phyloP scores from a whole-genome alignment of 2,329 filamentous ascomycete species.

The Podosphaera xanthii region DNA sequence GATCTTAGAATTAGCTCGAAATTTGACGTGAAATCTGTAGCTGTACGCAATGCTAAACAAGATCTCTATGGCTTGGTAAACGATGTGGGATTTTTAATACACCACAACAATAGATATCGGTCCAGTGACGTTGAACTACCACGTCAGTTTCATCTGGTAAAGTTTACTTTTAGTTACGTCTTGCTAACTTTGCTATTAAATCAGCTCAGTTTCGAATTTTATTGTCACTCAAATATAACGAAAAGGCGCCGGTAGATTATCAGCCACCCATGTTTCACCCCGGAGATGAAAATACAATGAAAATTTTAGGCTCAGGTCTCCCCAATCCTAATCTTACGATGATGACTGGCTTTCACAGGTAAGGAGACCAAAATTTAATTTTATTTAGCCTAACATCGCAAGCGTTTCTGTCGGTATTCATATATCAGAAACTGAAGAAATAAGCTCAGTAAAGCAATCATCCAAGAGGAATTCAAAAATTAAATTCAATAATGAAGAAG shows the following conservation, averaged over 20 bases:
- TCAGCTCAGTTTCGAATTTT: conserved; percentile 2
- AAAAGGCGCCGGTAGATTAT: conserved; percentile 5
- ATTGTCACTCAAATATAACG: conserved; percentile 8
- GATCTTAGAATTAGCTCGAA: conserved; percentile 1
- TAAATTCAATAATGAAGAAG: neutral
- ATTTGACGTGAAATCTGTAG: neutral
- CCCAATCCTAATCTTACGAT: conserved; percentile 1
- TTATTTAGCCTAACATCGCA: neutral
- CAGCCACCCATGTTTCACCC: conserved; percentile 7
- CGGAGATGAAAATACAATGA: conserved; percentile 3
- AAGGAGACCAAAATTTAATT: neutral
- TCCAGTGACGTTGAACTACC: neutral
- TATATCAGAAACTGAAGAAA: neutral
- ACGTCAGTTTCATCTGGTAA: neutral
- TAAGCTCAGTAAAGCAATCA: neutral
- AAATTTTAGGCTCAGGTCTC: conserved; percentile 3
- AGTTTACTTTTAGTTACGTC: neutral
- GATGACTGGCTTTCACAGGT: conserved; percentile 5
- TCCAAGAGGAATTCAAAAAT: neutral
- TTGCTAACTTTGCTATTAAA: neutral
- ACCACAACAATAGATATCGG: conserved; percentile 2
- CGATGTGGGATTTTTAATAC: conserved; percentile 2
- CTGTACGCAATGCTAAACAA: conserved; percentile 2
- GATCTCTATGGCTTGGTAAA: conserved; percentile 2
- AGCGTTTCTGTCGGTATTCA: conserved; percentile 1